Evolutionary conservation across 2,329 filamentous ascomycete species (phyloP).

Genomic region (Pleoardoris graminearum): DNA sequence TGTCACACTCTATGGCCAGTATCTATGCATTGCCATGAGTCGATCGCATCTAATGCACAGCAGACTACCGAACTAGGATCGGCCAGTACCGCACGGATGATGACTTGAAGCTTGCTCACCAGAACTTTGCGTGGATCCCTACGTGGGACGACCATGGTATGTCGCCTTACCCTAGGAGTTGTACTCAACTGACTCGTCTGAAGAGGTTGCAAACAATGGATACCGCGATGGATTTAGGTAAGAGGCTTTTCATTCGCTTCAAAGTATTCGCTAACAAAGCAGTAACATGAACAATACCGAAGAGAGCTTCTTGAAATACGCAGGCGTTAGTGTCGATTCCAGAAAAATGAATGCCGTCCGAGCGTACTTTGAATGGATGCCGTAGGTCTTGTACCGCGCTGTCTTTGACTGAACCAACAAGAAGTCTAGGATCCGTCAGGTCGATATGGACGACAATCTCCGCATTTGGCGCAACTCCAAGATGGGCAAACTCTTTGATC

Average conservation of each 20-base stretch:
- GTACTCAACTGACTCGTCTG: too few species aligned
- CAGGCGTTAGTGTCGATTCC: constrained; percentile 48
- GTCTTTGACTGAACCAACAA: too few species aligned
- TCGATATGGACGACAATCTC: constrained; percentile 49
- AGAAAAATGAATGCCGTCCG: constrained; percentile 53
- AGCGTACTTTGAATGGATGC: constrained; percentile 53
- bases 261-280: too few species aligned
- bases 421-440: constrained; percentile 47
- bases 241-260: too few species aligned
- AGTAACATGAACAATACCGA: constrained; percentile 50
- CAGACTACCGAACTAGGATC: constrained; percentile 50
- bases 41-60: too few species aligned
- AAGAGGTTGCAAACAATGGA: constrained; percentile 48
- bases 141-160: constrained; percentile 54
- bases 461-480: constrained; percentile 46
- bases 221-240: constrained; percentile 49
- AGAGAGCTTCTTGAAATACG: constrained; percentile 45
- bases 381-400: too few species aligned
- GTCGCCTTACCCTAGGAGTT: too few species aligned
- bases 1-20: too few species aligned
- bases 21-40: too few species aligned
- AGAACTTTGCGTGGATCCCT: constrained; percentile 49
- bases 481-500: constrained; percentile 45
- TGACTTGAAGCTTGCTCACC: constrained; percentile 47
- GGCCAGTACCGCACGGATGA: constrained; percentile 48